phyloP scores from a whole-genome alignment of 148 eudicot genomes.

The Drosera capensis region DNA sequence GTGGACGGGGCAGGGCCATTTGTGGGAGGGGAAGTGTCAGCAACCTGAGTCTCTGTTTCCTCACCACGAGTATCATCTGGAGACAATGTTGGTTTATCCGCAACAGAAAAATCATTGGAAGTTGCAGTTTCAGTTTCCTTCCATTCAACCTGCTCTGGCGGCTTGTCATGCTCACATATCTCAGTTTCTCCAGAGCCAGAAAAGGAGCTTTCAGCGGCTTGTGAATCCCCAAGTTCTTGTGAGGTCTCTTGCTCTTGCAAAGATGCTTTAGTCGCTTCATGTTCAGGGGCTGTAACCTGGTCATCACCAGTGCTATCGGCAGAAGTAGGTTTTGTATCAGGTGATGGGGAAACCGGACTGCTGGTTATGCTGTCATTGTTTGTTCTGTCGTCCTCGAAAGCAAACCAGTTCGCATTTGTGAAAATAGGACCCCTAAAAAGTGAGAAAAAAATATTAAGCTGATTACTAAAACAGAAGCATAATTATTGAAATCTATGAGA shows the following conservation, averaged over 20 bases:
- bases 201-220: slow-evolving; percentile 5
- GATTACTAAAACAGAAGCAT: slow-evolving; percentile 1
- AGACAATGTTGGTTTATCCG: slow-evolving; percentile 13
- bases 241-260: not conserved
- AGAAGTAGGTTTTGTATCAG: slow-evolving; percentile 14
- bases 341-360: slow-evolving; percentile 36
- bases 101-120: slow-evolving; percentile 21
- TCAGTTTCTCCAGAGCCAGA: slow-evolving; percentile 9
- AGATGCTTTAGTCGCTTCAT: slow-evolving; percentile 14
- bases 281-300: slow-evolving; percentile 13
- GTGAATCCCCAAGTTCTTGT: too few species aligned
- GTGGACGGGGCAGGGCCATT: slow-evolving; percentile 15
- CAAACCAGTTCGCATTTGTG: slow-evolving; percentile 88
- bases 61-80: slow-evolving; percentile 23
- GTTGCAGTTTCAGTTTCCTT: slow-evolving; percentile 43
- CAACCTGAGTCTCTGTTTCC: slow-evolving; percentile 15
- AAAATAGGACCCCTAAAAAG: slow-evolving; percentile 56
- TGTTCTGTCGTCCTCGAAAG: slow-evolving; percentile 50
- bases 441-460: not conserved
- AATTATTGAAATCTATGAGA: not conserved
- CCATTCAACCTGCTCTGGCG: slow-evolving; percentile 78
- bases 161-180: slow-evolving; percentile 22
- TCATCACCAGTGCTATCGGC: slow-evolving; percentile 15
- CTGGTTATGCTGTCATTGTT: slow-evolving; percentile 25
- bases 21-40: slow-evolving; percentile 8